Conservation (phyloP, 2,329 filamentous ascomycete genomes). For the Byssochlamys sp. region DNA sequence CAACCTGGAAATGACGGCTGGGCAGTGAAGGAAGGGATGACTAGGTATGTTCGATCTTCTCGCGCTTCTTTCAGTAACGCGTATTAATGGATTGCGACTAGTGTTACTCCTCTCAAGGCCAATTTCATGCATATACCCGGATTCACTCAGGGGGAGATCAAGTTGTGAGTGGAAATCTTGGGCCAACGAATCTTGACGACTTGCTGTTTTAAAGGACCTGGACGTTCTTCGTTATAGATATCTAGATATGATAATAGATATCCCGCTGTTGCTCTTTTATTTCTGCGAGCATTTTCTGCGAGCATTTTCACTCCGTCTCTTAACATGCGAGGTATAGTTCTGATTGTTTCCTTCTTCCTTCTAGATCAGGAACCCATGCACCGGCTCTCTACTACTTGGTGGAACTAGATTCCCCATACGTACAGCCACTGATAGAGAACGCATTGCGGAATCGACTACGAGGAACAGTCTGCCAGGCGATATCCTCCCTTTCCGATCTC, state of each 20-base stretch:
- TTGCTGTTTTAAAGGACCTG: background rate
- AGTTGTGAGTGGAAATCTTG: conserved; percentile 59
- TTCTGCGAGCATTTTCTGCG: conserved; percentile 4
- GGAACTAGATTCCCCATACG: conserved; percentile 78
- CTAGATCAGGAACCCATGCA: conserved; percentile 24
- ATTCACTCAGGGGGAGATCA: conserved; percentile 59
- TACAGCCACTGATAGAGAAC: conserved; percentile 71
- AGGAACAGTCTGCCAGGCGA: conserved; percentile 43
- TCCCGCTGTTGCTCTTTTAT: conserved; percentile 1
- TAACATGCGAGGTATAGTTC: conserved; percentile 12
- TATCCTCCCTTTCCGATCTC: conserved; percentile 43
- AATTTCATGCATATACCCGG: conserved; percentile 76
- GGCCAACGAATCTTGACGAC: conserved; percentile 1
- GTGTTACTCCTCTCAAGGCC: conserved; percentile 79
- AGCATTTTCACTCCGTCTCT: conserved; percentile 4
- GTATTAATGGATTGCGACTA: conserved; percentile 29
- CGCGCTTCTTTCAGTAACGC: background rate
- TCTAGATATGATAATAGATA: conserved; percentile 18
- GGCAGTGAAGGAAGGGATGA: conserved; percentile 77
- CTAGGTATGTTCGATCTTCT: conserved; percentile 49
- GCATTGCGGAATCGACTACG: conserved; percentile 60
- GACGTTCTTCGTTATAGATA: conserved; percentile 12
- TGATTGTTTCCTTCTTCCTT: conserved; percentile 21
- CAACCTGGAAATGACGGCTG: conserved; percentile 82
- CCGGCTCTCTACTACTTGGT: conserved; percentile 59